Percentiles rank a stretch among this genome's conserved stretches.
phyloP scores from a whole-genome alignment of 2,329 filamentous ascomycete genomes.

The Epichloe aotearoae region DNA sequence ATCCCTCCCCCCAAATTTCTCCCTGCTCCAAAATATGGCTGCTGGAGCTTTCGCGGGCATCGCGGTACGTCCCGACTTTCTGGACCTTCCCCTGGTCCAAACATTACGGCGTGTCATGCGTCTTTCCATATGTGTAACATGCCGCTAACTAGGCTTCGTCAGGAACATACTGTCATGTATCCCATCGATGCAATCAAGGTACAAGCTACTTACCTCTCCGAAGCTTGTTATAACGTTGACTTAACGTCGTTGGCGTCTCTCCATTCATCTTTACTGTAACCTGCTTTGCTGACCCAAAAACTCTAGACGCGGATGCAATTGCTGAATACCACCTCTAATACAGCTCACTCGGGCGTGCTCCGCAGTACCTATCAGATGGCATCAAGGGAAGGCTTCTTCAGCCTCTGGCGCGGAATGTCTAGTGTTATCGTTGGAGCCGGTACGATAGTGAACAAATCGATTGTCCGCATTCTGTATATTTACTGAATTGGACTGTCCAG shows the following conservation, averaged over 20 bases:
- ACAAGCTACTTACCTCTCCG: constrained; percentile 10
- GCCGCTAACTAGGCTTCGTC: constrained; percentile 9
- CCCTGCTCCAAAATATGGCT: constrained; percentile 84
- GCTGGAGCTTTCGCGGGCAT: constrained; percentile 96
- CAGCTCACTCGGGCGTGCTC: constrained; percentile 78
- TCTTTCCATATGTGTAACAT: background rate
- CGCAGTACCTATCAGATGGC: constrained; percentile 91
- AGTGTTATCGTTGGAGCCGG: constrained; percentile 93
- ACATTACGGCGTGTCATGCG: background rate
- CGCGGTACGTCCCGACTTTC: constrained; percentile 48
- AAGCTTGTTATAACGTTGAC: background rate
- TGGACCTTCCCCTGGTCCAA: background rate
- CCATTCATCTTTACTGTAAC: background rate
- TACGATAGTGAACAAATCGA: constrained; percentile 30
- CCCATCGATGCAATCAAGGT: constrained; percentile 97
- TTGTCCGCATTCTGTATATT: background rate
- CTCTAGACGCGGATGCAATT: constrained; percentile 93
- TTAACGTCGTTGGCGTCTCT: background rate
- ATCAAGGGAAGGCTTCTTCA: constrained; percentile 74
- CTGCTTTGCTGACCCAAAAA: constrained; percentile 8
- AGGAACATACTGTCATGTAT: constrained; percentile 99
- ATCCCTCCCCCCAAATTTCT: constrained; percentile 86
- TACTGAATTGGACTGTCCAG: constrained; percentile 30
- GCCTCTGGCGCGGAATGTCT: constrained; percentile 91
- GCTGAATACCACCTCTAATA: constrained; percentile 66